Conservation (phyloP, 768 basidiomycete genomes). For the Dacryopinax primogenitus region DNA sequence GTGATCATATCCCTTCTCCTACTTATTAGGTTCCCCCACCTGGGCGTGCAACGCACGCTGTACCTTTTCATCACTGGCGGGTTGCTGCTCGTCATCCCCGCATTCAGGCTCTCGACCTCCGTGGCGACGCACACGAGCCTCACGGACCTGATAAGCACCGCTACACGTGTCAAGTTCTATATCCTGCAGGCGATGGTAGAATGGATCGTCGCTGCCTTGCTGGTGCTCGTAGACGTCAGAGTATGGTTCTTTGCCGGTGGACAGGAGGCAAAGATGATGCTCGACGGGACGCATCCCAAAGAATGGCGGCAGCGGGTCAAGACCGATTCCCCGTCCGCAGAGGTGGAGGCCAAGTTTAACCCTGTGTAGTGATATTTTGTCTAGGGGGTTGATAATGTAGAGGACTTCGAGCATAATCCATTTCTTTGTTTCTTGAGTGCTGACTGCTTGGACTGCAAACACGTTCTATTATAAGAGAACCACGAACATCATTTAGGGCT, state of each 20-base stretch:
- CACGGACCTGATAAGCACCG: constrained; percentile 26
- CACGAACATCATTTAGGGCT: no score
- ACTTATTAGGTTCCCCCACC: background rate
- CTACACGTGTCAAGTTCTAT: constrained; percentile 16
- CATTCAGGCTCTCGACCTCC: constrained; percentile 16
- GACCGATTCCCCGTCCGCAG: no score
- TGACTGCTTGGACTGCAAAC: no score
- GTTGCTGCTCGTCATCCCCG: background rate
- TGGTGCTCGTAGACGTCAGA: background rate
- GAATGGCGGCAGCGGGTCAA: no score
- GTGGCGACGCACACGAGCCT: constrained; percentile 29
- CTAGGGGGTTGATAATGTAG: no score
- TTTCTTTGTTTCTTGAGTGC: no score
- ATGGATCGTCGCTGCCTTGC: background rate
- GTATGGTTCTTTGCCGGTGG: constrained; percentile 5
- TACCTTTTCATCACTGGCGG: background rate
- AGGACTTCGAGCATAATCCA: no score
- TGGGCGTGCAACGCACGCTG: background rate
- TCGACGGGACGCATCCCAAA: no score
- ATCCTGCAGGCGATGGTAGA: background rate
- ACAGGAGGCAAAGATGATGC: background rate
- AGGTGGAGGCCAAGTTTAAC: no score
- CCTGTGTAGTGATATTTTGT: no score
- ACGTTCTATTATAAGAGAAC: no score
- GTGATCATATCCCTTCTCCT: background rate